Evolutionary conservation across 1,284 basidiomycete species (phyloP).

Genomic region (Afroboletus lepidellus): DNA sequence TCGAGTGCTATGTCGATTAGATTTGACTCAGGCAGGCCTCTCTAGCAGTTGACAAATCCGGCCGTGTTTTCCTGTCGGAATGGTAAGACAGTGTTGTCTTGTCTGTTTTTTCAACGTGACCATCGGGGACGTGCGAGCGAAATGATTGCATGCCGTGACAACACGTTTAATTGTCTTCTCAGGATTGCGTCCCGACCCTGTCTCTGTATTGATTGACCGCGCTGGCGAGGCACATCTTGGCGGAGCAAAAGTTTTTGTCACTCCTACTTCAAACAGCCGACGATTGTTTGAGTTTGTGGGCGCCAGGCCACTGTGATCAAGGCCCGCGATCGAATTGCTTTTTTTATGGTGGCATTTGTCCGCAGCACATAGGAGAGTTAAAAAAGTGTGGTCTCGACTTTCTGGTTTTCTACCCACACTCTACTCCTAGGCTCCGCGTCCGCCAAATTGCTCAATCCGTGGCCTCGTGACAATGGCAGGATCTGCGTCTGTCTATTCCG

Average conservation of each 20-base stretch:
- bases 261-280: not conserved
- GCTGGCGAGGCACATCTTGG: not conserved
- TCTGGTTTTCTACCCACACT: too few species aligned
- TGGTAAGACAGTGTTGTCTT: not conserved
- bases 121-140: not conserved
- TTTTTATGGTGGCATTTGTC: not conserved
- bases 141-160: not conserved
- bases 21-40: too few species aligned
- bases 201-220: not conserved
- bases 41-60: too few species aligned
- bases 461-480: not conserved
- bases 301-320: not conserved
- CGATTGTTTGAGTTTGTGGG: not conserved
- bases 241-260: not conserved
- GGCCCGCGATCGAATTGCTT: not conserved
- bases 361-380: not conserved
- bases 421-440: not conserved
- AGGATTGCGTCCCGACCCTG: not conserved
- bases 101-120: not conserved
- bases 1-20: too few species aligned
- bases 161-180: not conserved
- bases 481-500: constrained; percentile 3
- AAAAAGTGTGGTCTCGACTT: not conserved
- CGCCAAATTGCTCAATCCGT: too few species aligned
- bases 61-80: not conserved